Base-by-base conservation (phyloP, 805 yeast genomes). In the Kazachstania bromeliacearum region DNA sequence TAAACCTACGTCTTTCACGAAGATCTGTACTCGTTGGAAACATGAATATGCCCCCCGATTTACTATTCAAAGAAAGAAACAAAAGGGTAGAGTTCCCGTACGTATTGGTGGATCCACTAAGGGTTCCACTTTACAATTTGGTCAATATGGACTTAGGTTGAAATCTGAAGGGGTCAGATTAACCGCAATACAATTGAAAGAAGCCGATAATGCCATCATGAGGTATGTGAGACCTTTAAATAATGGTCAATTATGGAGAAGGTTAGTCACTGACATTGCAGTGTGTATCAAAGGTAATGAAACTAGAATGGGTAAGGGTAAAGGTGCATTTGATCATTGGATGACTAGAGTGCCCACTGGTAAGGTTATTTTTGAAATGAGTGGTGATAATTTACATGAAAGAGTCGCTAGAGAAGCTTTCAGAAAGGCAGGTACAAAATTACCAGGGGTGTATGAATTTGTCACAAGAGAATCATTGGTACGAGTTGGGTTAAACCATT, bases 281-380 rank as follows among this genome's bases (percentile, higher is more conserved):
- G 94, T 92, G 9, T 87, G 96, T 63, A 76, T 84, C 43, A 92
- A 92, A 66, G 98, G 98, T 66, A 92, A 92, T 60, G 96, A 92
- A 60, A 85, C 96, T 8, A 92, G 98, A 79, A 92, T 92, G 98
- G 98, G 98, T 68, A 92, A 92, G 62, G 98, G 98, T 67, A 92
- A 92, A 64, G 98, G 98, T 63, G 80, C 88, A 0, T 89, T 92
- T 57, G 95, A 85, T 53, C 92, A 85, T 66, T 92, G 97, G 97
- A 94, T 94, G 51, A 83, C 79, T 23, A 77, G 98, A 52, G 92
- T 92, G 10, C 94, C 97, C 28, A 88, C 96, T 0, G 98, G 98
- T 3, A 88, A 87, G 55, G 77, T 92, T 28, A 67, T 88, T 16
- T 85, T 88, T 54, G 98, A 92, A 64, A 76, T 88, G 54, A 67